Evolutionary conservation across 768 basidiomycete species (phyloP).

Genomic region (Suillus sp.): DNA sequence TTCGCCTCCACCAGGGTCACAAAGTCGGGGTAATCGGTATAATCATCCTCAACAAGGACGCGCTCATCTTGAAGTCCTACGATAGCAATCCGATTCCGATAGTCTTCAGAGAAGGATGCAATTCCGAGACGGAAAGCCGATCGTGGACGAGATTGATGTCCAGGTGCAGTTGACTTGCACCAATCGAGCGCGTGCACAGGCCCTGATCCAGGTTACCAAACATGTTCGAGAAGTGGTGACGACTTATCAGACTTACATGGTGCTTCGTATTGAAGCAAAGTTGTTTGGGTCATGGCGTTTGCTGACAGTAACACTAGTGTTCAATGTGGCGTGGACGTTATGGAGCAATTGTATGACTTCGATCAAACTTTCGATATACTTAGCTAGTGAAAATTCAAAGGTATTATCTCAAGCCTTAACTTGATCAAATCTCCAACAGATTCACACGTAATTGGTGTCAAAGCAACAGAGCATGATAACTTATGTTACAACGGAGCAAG

Average conservation of each 20-base stretch:
- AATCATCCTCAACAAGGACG: constrained; percentile 85
- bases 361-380: constrained; percentile 10
- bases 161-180: constrained; percentile 80
- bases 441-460: constrained; percentile 14
- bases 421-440: not conserved
- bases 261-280: constrained; percentile 80
- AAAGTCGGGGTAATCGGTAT: constrained; percentile 83
- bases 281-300: constrained; percentile 63
- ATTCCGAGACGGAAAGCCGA: constrained; percentile 85
- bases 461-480: constrained; percentile 13
- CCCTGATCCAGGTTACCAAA: constrained; percentile 50
- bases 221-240: constrained; percentile 11
- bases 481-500: constrained; percentile 31
- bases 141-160: constrained; percentile 70
- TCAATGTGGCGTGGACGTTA: constrained; percentile 26
- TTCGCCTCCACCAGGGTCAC: constrained; percentile 79
- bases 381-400: not conserved
- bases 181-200: constrained; percentile 85
- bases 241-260: constrained; percentile 59
- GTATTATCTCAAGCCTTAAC: not conserved
- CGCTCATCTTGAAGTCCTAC: constrained; percentile 83
- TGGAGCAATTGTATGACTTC: not conserved
- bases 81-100: constrained; percentile 78
- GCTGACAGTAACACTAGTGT: constrained; percentile 11
- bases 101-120: constrained; percentile 84